Evolutionary conservation across 805 yeast genomes (phyloP).

Genomic region (Lachancea dasiensis): DNA sequence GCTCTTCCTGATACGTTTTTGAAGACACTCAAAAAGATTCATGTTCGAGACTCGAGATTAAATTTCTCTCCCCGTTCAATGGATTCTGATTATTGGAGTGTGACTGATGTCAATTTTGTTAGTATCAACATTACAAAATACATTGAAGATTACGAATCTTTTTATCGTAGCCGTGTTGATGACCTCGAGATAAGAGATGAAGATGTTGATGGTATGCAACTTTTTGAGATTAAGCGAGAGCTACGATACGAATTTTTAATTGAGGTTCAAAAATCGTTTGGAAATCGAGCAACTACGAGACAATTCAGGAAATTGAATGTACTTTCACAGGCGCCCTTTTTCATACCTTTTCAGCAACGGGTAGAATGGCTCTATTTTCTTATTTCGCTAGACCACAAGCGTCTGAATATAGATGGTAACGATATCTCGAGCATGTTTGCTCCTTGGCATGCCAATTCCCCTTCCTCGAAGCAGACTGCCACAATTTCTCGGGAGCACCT

Average conservation of each 20-base stretch:
- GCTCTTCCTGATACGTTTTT: conserved; percentile 13
- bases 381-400: conserved; percentile 46
- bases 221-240: conserved; percentile 21
- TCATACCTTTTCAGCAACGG: conserved; percentile 68
- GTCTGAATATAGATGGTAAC: conserved; percentile 20
- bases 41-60: conserved; percentile 27
- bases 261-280: conserved; percentile 12
- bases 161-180: conserved; percentile 19
- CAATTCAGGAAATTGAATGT: conserved; percentile 40
- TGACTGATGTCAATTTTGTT: conserved; percentile 20
- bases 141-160: conserved; percentile 23
- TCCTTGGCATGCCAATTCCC: conserved; percentile 14
- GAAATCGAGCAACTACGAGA: conserved; percentile 11
- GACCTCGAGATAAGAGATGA: conserved; percentile 13
- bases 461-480: conserved; percentile 33
- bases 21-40: conserved; percentile 22
- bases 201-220: conserved; percentile 31
- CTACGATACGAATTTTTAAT: conserved; percentile 37
- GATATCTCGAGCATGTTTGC: conserved; percentile 9
- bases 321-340: conserved; percentile 65
- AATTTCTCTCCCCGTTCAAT: conserved; percentile 19
- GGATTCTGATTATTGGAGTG: conserved; percentile 20
- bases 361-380: conserved; percentile 66
- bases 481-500: conserved; percentile 61
- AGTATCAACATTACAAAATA: conserved; percentile 20